Base-by-base conservation (phyloP, 2,329 filamentous ascomycete species). In the Teratosphaeria destructans region DNA sequence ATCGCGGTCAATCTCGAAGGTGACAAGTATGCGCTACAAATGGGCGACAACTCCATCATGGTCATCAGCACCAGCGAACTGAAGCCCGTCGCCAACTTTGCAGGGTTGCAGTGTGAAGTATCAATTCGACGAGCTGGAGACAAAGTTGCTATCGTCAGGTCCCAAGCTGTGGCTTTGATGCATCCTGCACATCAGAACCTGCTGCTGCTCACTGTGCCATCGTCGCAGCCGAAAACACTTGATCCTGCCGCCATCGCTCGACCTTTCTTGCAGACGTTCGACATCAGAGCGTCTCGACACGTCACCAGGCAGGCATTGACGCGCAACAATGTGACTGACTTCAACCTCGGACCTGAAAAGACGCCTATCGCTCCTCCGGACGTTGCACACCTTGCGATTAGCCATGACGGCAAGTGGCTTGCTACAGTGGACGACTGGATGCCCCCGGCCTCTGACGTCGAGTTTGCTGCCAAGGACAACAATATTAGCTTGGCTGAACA, bases 41-140 rank as follows among this genome's bases (percentile, higher is more conserved):
- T 97, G 56, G 89, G 91, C 32, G 93, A 97, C 73, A 99, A 99
- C 74, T 96, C 91, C 1, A 80, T 87, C 58, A 93, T 97, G 82
- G 80, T 96, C 6, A 74, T 99, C 16, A 96, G 93, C 2, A 96
- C 94, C 3, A 85, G 90, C 12, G 92, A 97, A 73, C 80, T 97
- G 72, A 85, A 88, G 70, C 90, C 94, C 4, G 90, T 86, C 16
- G 84, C 89, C 19, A 94, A 91, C 68, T 83, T 96, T 60, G 87
- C 89, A 23, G 91, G 93, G 1, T 83, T 97, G 52, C 92, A 96
- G 72, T 74, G 78, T 35, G 49, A 54, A 11, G 39, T 52, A 29
- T 8, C 55, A 35, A n/a, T 29, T 10, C 10, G 12, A 19, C 27
- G 39, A n/a, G 16, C n/a, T 11, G 34, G 14, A 63, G 19, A 34